Evolutionary conservation across 495 filamentous ascomycete genomes (phyloP).

Genomic region (Penicillium coprophilum): DNA sequence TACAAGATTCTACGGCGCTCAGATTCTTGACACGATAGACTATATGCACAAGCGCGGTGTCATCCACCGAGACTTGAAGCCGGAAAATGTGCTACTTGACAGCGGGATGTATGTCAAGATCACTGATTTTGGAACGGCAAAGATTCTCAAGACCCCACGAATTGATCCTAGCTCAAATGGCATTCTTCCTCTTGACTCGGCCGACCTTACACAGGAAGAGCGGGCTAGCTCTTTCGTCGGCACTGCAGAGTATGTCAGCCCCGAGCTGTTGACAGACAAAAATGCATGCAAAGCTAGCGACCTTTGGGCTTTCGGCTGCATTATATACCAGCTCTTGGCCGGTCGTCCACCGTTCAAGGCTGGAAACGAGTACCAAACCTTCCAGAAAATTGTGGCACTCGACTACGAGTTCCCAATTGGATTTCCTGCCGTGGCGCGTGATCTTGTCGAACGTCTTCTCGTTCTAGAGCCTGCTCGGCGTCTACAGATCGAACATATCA

Average conservation of each 20-base stretch:
- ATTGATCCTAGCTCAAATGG: slow-evolving; percentile 43
- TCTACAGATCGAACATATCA: slow-evolving; percentile 94
- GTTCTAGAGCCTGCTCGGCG: slow-evolving; percentile 86
- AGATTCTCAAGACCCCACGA: slow-evolving; percentile 73
- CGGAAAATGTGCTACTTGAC: slow-evolving; percentile 94
- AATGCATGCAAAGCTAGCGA: slow-evolving; percentile 98
- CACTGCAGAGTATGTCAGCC: slow-evolving; percentile 97
- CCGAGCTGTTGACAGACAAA: slow-evolving; percentile 91
- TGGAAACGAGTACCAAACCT: slow-evolving; percentile 94
- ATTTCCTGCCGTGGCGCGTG: slow-evolving; percentile 84
- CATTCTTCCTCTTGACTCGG: slow-evolving; percentile 50
- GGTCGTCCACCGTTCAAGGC: slow-evolving; percentile 97
- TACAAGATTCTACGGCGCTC: slow-evolving; percentile 88
- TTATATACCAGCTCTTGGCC: slow-evolving; percentile 92
- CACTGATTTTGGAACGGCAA: slow-evolving; percentile 97
- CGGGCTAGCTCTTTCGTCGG: slow-evolving; percentile 94
- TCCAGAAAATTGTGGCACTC: slow-evolving; percentile 94
- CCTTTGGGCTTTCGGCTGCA: slow-evolving; percentile 99
- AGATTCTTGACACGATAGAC: slow-evolving; percentile 94
- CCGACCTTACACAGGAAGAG: slow-evolving; percentile 62
- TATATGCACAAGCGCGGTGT: slow-evolving; percentile 98
- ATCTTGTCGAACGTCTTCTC: slow-evolving; percentile 88
- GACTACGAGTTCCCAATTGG: slow-evolving; percentile 93
- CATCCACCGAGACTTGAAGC: slow-evolving; percentile 96
- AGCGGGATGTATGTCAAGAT: slow-evolving; percentile 98